Conservation (phyloP, 2,329 filamentous ascomycete genomes). For the Trichoderma sp. region DNA sequence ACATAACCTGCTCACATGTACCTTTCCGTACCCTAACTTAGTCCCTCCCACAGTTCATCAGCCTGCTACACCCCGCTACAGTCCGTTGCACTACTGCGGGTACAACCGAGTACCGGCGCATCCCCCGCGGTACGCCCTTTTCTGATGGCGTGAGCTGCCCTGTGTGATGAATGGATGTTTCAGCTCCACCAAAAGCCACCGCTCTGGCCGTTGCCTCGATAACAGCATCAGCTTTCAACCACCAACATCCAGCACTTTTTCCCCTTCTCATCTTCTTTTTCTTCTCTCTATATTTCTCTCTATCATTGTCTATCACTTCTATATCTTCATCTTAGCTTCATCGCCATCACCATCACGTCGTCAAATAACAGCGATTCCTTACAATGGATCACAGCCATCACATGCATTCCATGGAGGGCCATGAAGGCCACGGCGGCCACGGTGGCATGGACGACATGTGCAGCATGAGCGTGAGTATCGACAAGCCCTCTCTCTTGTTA, state of each 20-base stretch:
- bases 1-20: slow-evolving; percentile 2
- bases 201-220: not conserved
- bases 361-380: not conserved
- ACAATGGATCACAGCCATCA: slow-evolving; percentile 41
- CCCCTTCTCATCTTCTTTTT: not conserved
- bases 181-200: not conserved
- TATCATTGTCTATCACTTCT: not conserved
- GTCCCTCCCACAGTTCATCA: not conserved
- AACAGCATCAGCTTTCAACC: not conserved
- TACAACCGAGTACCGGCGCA: not conserved
- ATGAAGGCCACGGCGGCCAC: slow-evolving; percentile 42
- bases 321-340: not conserved
- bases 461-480: slow-evolving; percentile 76
- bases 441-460: slow-evolving; percentile 66
- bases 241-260: not conserved
- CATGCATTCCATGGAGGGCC: slow-evolving; percentile 45
- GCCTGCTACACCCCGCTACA: not conserved
- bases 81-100: not conserved
- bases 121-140: not conserved
- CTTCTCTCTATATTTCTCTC: not conserved
- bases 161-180: not conserved
- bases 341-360: not conserved
- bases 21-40: not conserved
- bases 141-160: not conserved
- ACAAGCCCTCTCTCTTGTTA: not conserved